Evolutionary conservation across 2,329 filamentous ascomycete genomes (phyloP).

Genomic region (Paraconiothyrium sp.): DNA sequence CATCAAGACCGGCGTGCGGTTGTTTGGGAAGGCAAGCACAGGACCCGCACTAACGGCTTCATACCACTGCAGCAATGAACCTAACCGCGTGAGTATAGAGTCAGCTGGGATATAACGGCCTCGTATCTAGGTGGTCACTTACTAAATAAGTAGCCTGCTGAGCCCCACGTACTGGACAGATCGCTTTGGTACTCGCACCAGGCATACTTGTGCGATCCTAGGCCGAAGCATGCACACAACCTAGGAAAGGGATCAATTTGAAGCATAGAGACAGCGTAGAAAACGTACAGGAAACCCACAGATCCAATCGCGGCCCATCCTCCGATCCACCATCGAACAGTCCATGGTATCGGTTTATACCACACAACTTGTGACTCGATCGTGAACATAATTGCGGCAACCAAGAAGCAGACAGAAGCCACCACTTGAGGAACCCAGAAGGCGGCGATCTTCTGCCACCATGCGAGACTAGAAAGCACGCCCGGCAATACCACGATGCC

Average conservation of each 20-base stretch:
- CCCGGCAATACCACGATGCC: slow-evolving; percentile 10
- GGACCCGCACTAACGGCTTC: slow-evolving; percentile 8
- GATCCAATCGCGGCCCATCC: slow-evolving; percentile 13
- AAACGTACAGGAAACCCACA: slow-evolving; percentile 10
- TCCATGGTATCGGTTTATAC: slow-evolving; percentile 5
- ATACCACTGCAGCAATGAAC: slow-evolving; percentile 13
- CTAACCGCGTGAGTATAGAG: neutral
- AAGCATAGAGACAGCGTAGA: neutral
- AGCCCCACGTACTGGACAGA: slow-evolving; percentile 11
- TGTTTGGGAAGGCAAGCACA: slow-evolving; percentile 15
- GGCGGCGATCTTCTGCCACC: slow-evolving; percentile 14
- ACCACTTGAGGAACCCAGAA: slow-evolving; percentile 15
- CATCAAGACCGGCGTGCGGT: slow-evolving; percentile 12
- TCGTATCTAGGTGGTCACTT: neutral
- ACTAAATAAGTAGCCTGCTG: slow-evolving; percentile 12
- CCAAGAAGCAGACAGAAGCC: slow-evolving; percentile 7
- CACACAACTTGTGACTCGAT: slow-evolving; percentile 13
- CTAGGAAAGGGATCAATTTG: neutral
- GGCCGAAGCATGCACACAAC: slow-evolving; percentile 15
- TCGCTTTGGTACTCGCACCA: slow-evolving; percentile 15
- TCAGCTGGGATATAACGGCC: neutral
- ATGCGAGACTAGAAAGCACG: slow-evolving; percentile 9
- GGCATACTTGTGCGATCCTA: slow-evolving; percentile 7
- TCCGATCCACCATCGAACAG: slow-evolving; percentile 13
- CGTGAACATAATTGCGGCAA: slow-evolving; percentile 8